These are phyloP conservation scores for Termitomyces sp. DNA, from an alignment of 768 basidiomycete genomes.

Conservation along the genomic window DNA sequence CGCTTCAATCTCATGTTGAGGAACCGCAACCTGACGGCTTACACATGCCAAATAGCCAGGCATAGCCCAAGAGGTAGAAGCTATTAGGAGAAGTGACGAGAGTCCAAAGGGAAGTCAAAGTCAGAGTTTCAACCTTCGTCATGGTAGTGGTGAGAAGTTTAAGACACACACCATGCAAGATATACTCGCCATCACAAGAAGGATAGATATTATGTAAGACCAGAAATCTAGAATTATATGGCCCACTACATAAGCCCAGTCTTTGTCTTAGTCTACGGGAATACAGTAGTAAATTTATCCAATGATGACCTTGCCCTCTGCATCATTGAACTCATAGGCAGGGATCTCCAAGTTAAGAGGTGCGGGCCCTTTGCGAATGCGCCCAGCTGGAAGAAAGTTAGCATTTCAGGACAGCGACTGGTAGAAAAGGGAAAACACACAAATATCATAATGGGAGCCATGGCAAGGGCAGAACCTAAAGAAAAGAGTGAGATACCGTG, in stretches of 20 bases:
- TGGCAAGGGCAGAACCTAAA: constrained; percentile 95
- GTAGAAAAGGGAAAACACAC: constrained; percentile 36
- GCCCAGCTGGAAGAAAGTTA: constrained; percentile 58
- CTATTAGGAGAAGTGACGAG: constrained; percentile 30
- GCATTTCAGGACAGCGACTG: not conserved
- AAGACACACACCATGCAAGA: no score
- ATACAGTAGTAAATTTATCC: constrained; percentile 46
- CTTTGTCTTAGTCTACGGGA: constrained; percentile 22
- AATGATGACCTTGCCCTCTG: constrained; percentile 79
- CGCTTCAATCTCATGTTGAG: not conserved
- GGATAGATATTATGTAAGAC: constrained; percentile 7
- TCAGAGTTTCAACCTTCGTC: constrained; percentile 30
- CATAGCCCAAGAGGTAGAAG: constrained; percentile 50
- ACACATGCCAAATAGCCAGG: constrained; percentile 70
- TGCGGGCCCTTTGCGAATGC: constrained; percentile 93
- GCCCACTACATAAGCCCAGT: not conserved
- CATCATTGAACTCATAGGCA: constrained; percentile 81
- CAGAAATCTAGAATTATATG: constrained; percentile 7
- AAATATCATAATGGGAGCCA: constrained; percentile 98
- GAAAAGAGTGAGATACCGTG: not conserved
- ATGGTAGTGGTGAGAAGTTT: constrained; percentile 14
- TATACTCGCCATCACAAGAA: no score
- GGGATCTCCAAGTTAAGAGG: constrained; percentile 97
- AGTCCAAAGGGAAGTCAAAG: constrained; percentile 23
- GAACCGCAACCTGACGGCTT: constrained; percentile 20